Evolutionary conservation across 1,284 basidiomycete genomes (phyloP), one percentile per base, ranked within the genome.

Genomic region (Veloporphyrellus conicus): DNA sequence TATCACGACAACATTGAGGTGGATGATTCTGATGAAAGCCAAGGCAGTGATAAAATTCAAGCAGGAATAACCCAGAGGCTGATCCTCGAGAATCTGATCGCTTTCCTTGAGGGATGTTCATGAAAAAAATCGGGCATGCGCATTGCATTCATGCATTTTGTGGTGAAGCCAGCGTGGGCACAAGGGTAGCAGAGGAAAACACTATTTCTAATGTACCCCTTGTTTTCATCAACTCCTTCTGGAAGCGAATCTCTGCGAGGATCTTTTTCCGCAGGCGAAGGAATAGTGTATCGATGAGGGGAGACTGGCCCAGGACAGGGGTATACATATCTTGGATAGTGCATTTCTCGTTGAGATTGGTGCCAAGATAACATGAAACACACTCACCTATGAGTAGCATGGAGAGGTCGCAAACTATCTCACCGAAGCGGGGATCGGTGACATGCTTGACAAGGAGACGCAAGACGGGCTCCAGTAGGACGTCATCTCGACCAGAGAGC

Each of bases 131-230:
- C 18, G 4, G 16, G 20, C 40, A 41, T 12, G 31, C 16, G 8
- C 34, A 40, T 47, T 41, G 33, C 36, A 53, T 47, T 29, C 27
- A 27, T 41, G 43, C 44, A 46, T 55, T 54, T 52, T 54, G 54
- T 43, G 54, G 54, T 48, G 52, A 51, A 45, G 52, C 54, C 15
- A 54, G 48, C 22, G 54, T 56, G 37, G 58, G 48, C 16, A 54
- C 63, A 42, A 81, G 69, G 48, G 78, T 70, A 37, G 78, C 75
- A 25, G 81, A 80, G 20, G 87, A 78, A 47, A 96, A 73, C 40
- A 98, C 76, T 94, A 99, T 98, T 58, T 95, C 91, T 52, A 99
- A 71, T 47, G 92, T 90, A 44, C 93, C 95, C 61, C 83, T 84
- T 37, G 90, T 76, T 69, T 87, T 87, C 59, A 85, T 73, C 43